Percentiles rank a stretch among this genome's conserved stretches.
These are phyloP conservation scores for Eucalyptus dawsonii DNA, from an alignment of 345 rosid genomes.

Conservation along the genomic window DNA sequence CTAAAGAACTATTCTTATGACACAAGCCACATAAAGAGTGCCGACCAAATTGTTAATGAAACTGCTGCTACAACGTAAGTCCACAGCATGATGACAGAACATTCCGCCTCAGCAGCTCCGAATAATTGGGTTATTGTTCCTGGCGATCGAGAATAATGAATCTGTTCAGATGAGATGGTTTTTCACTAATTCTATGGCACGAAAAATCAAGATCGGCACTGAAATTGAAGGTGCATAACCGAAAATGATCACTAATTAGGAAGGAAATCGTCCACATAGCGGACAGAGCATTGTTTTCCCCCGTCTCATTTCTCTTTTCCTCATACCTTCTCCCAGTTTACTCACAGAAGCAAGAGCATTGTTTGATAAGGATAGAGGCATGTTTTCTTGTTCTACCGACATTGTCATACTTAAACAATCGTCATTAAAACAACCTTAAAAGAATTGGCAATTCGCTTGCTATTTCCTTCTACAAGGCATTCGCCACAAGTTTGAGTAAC, in stretches of 20 bases:
- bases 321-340: background rate
- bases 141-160: background rate
- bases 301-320: background rate
- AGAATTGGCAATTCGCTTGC: background rate
- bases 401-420: background rate
- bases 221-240: background rate
- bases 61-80: slow-evolving; percentile 19
- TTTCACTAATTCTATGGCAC: background rate
- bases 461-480: background rate
- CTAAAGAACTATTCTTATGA: background rate
- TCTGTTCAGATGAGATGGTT: background rate
- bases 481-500: background rate
- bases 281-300: background rate
- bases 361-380: background rate
- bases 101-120: slow-evolving; percentile 23
- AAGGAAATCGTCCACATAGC: background rate
- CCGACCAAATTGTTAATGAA: slow-evolving; percentile 29
- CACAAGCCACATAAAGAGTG: slow-evolving; percentile 29
- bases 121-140: slow-evolving; percentile 33
- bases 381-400: background rate
- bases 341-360: background rate
- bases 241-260: background rate
- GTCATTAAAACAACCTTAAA: background rate
- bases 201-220: background rate
- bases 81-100: slow-evolving; percentile 28